Evolutionary conservation across 345 rosid genomes (phyloP), one percentile per base, ranked within the genome.

Genomic region (Geranium rotundifolium): DNA sequence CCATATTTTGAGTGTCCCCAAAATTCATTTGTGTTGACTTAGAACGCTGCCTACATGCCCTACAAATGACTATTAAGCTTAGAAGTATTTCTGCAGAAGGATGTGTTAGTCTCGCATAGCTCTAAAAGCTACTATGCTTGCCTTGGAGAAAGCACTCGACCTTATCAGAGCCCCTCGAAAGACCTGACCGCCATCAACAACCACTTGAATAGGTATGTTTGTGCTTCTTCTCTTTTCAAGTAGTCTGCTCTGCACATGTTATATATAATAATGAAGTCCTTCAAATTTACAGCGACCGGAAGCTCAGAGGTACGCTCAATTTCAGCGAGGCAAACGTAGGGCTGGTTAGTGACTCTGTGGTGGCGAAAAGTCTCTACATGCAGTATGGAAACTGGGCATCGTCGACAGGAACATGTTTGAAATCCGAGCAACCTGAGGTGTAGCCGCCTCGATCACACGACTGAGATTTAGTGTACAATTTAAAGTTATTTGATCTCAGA

Each of bases 71-170:
- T 34, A 1, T 4, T 34, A 8, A 4, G 58, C 58, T 17, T 57
- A 14, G 12, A 23, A 23, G 0, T 46, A 12, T 29, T 59, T 70
- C 20, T 71, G 67, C 72, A 86, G 99, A 88, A 84, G 97, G 99
- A 93, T 74, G 96, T 97, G 59, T 72, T 91, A 34, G 88, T 90
- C 60, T 88, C 90, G 39, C 88, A 90, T 69, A 82, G 89, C 79
- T 79, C 92, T 16, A 88, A 77, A 74, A 93, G 99, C 77, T 87
- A 84, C 70, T 93, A 93, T 67, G 96, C 97, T 61, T 90, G 97
- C 78, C 96, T 93, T 58, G 99, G 99, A 67, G 99, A 93, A 83
- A 90, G 97, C 69, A 93, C 97, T 8, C 97, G 78, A 60, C 96
- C 99, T 18, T 93, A 82, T 73, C 96, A 86, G 73, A 93, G 99